A percentile compares a stretch with the other conserved stretches of the same genome.
phyloP scores from a whole-genome alignment of 179 eudicot species.

The Corrigiola litoralis region DNA sequence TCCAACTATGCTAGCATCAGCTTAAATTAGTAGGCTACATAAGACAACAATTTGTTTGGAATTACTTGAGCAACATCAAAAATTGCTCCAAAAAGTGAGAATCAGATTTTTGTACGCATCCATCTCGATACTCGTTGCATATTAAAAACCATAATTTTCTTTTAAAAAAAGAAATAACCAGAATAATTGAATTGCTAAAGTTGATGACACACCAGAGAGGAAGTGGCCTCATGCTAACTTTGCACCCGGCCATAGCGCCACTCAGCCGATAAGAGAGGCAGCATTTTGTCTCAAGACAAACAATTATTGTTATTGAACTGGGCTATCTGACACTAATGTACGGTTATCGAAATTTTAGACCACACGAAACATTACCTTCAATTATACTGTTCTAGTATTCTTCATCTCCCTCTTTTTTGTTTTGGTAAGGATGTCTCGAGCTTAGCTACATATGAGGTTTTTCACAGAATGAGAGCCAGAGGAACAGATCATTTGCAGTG shows the following conservation, averaged over 20 bases:
- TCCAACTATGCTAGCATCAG: too few species aligned
- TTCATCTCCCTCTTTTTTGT: too few species aligned
- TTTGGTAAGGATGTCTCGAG: too few species aligned
- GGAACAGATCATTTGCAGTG: too few species aligned
- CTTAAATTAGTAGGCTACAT: too few species aligned
- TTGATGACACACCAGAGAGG: neutral
- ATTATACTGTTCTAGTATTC: too few species aligned
- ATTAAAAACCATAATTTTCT: too few species aligned
- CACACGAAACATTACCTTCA: neutral
- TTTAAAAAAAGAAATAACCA: too few species aligned
- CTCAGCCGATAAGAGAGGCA: constrained; percentile 16
- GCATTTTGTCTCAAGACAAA: constrained; percentile 7
- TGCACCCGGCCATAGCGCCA: neutral
- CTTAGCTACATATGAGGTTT: too few species aligned
- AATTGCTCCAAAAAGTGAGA: neutral
- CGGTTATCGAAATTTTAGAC: neutral
- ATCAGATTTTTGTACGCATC: neutral
- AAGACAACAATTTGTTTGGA: neutral
- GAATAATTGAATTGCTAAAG: neutral
- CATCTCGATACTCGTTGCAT: neutral
- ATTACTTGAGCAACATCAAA: neutral
- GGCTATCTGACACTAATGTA: neutral
- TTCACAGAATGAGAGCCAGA: too few species aligned
- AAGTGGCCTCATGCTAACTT: constrained; percentile 11
- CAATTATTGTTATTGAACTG: constrained; percentile 1